Conservation (phyloP, 2,329 filamentous ascomycete species). For the Verruconis gallopava region DNA sequence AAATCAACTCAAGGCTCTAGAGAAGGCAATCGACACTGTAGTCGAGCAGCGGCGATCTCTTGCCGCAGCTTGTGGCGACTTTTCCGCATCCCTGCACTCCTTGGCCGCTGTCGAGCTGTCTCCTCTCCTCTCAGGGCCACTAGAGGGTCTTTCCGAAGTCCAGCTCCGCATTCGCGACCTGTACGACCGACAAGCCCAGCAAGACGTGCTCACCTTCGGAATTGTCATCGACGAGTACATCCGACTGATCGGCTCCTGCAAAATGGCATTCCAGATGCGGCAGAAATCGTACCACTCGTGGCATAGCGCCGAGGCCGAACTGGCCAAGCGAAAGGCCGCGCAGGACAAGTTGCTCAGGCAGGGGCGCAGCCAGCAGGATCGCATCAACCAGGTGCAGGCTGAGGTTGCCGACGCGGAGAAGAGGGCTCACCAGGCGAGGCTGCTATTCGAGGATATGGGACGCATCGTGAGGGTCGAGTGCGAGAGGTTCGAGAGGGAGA, state of each 20-base stretch:
- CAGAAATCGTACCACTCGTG: conserved; percentile 94
- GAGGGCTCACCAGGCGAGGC: conserved; percentile 75
- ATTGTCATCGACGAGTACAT: conserved; percentile 99
- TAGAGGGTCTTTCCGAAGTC: conserved; percentile 84
- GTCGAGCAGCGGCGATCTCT: conserved; percentile 85
- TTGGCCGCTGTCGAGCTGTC: conserved; percentile 88
- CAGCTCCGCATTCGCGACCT: conserved; percentile 90
- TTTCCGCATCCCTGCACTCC: conserved; percentile 83
- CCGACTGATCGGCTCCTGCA: conserved; percentile 85
- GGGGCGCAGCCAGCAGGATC: conserved; percentile 90
- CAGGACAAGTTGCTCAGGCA: conserved; percentile 94
- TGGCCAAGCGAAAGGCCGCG: conserved; percentile 75
- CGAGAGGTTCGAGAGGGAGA: conserved; percentile 89
- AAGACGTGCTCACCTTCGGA: conserved; percentile 88
- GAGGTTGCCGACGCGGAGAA: conserved; percentile 93
- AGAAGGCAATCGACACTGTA: conserved; percentile 91
- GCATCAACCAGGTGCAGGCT: conserved; percentile 79
- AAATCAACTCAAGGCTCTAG: conserved; percentile 73
- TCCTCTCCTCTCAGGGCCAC: conserved; percentile 70
- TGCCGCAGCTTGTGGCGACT: conserved; percentile 85
- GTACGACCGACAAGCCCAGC: conserved; percentile 92
- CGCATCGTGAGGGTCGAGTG: conserved; percentile 80
- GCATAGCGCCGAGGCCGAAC: conserved; percentile 79
- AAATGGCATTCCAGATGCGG: conserved; percentile 80
- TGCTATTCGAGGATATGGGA: conserved; percentile 96